Conservation (phyloP, 495 filamentous ascomycete species). For the Penicillium argentinense region DNA sequence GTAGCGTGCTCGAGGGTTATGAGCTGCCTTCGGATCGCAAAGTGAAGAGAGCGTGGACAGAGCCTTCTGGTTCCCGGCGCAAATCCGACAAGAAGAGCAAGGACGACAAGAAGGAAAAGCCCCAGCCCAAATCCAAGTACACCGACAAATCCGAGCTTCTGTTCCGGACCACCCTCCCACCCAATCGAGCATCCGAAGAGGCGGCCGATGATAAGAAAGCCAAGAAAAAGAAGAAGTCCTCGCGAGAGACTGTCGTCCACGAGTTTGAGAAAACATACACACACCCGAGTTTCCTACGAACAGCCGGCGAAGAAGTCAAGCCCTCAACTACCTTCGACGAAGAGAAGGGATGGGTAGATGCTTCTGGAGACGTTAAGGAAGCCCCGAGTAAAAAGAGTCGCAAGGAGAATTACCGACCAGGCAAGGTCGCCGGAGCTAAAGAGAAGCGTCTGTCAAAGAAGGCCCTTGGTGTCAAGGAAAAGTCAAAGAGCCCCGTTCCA, state of each 20-base stretch:
- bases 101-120: constrained; percentile 55
- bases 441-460: constrained; percentile 28
- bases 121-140: constrained; percentile 69
- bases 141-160: constrained; percentile 75
- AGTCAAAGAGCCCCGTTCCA: constrained; percentile 14
- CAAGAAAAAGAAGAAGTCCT: constrained; percentile 51
- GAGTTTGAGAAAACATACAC: constrained; percentile 81
- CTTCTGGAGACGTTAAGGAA: constrained; percentile 75
- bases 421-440: constrained; percentile 36
- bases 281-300: constrained; percentile 72
- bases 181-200: constrained; percentile 43
- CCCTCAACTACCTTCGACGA: constrained; percentile 49
- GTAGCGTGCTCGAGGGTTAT: constrained; percentile 64
- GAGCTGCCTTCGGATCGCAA: constrained; percentile 71
- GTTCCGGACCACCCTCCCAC: constrained; percentile 77
- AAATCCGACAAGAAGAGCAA: constrained; percentile 48
- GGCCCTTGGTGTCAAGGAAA: constrained; percentile 4
- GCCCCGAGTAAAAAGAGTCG: constrained; percentile 32
- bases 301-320: constrained; percentile 28
- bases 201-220: constrained; percentile 39
- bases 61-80: too few species aligned
- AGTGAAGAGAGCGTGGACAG: constrained; percentile 91
- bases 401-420: constrained; percentile 36
- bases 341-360: constrained; percentile 86
- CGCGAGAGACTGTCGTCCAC: constrained; percentile 66